Conservation (phyloP, 495 filamentous ascomycete genomes). For the Penicillium pancosmium region DNA sequence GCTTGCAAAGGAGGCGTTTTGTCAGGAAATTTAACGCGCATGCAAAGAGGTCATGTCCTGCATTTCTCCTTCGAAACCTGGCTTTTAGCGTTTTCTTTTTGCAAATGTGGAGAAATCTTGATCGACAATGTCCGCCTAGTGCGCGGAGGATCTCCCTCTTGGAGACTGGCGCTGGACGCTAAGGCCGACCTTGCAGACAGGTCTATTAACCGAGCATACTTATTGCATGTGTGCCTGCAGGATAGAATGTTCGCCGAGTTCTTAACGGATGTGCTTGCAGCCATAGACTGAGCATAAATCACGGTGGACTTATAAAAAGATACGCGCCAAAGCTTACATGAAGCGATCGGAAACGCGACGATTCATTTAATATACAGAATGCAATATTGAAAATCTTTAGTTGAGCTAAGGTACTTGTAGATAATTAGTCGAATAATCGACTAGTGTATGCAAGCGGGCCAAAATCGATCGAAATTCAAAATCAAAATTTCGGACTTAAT, state of each 20-base stretch:
- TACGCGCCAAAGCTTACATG: too few species aligned
- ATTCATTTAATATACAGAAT: too few species aligned
- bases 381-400: too few species aligned
- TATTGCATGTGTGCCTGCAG: background rate
- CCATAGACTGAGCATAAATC: too few species aligned
- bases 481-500: background rate
- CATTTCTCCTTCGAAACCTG: constrained; percentile 2
- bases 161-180: constrained; percentile 17
- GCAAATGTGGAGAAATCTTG: constrained; percentile 16
- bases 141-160: constrained; percentile 18
- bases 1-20: constrained; percentile 16
- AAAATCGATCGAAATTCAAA: background rate
- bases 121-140: constrained; percentile 2
- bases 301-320: too few species aligned
- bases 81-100: background rate
- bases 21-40: constrained; percentile 13
- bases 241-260: background rate
- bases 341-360: too few species aligned
- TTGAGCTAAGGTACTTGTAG: too few species aligned
- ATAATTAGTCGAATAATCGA: too few species aligned
- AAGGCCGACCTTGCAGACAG: constrained; percentile 3
- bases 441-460: too few species aligned
- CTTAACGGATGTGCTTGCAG: too few species aligned
- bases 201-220: constrained; percentile 4
- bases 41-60: constrained; percentile 11